Percentiles rank a stretch among this genome's conserved stretches.
Evolutionary conservation across 345 rosid genomes (phyloP).

Genomic region (Chamaenerion angustifolium): DNA sequence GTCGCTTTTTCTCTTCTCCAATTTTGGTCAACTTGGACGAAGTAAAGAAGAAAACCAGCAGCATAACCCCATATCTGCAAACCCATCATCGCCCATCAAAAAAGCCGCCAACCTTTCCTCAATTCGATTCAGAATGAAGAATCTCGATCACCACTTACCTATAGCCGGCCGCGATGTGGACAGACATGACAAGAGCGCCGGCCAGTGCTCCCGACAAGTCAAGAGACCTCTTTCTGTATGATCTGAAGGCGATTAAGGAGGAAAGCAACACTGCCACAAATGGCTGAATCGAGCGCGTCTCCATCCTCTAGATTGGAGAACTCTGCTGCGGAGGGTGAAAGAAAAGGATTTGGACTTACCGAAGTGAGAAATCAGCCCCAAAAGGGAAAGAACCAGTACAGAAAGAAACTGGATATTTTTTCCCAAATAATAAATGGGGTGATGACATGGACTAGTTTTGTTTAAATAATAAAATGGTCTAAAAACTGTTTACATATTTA

Average conservation of each 20-base stretch:
- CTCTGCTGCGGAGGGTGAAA: too few relatives aligned
- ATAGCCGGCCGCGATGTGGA: constrained; percentile 56
- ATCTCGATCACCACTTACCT: constrained; percentile 22
- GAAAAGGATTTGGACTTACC: too few relatives aligned
- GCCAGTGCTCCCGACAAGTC: constrained; percentile 66
- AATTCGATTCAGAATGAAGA: not conserved
- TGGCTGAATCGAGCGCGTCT: constrained; percentile 16
- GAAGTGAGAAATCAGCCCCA: too few relatives aligned
- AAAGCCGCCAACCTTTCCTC: too few relatives aligned
- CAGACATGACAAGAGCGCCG: constrained; percentile 63
- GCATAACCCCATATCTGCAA: constrained; percentile 66
- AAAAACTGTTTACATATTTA: too few relatives aligned
- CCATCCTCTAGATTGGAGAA: not conserved
- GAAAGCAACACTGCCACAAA: constrained; percentile 40
- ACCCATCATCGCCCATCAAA: not conserved
- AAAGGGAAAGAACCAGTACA: too few relatives aligned
- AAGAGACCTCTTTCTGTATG: constrained; percentile 70
- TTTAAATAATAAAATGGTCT: too few relatives aligned
- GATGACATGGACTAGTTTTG: too few relatives aligned
- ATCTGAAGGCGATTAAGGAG: constrained; percentile 39
- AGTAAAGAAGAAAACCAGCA: constrained; percentile 65
- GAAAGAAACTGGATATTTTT: too few relatives aligned
- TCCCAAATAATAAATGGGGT: too few relatives aligned
- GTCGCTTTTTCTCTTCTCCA: constrained; percentile 76
- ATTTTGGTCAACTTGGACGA: constrained; percentile 88